Conservation (phyloP, 2,329 filamentous ascomycete genomes). For the Epichloe festucae region DNA sequence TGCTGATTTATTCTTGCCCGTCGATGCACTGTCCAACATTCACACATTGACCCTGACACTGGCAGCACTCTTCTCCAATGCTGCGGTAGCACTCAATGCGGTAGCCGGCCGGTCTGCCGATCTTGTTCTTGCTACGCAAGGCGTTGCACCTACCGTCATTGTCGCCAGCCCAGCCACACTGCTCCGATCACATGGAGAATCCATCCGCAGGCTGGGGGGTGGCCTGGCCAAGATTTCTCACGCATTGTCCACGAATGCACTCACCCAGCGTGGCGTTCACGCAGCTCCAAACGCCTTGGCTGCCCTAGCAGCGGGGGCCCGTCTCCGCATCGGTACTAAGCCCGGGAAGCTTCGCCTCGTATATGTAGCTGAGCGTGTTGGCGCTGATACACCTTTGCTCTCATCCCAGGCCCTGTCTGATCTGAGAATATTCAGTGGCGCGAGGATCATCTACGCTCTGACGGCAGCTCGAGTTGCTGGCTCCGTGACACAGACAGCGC, state of each 20-base stretch:
- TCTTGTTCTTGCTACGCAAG: conserved; percentile 58
- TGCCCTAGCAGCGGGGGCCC: conserved; percentile 39
- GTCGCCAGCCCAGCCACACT: conserved; percentile 66
- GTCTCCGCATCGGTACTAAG: conserved; percentile 44
- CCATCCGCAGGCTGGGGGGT: conserved; percentile 46
- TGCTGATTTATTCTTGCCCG: conserved; percentile 73
- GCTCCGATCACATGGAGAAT: conserved; percentile 50
- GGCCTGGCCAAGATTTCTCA: conserved; percentile 54
- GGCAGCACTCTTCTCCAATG: conserved; percentile 70
- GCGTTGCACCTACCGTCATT: conserved; percentile 69
- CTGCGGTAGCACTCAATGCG: conserved; percentile 78
- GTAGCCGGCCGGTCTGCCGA: conserved; percentile 64
- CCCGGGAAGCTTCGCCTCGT: conserved; percentile 70
- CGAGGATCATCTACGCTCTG: conserved; percentile 74
- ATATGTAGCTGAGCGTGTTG: conserved; percentile 63
- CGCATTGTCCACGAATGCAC: conserved; percentile 54
- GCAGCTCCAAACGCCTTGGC: conserved; percentile 39
- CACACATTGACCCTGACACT: conserved; percentile 73
- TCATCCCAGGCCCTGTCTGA: conserved; percentile 62
- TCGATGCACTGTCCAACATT: conserved; percentile 65
- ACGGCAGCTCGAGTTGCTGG: conserved; percentile 76
- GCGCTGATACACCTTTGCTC: conserved; percentile 48
- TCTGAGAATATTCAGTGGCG: conserved; percentile 66
- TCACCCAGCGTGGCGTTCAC: conserved; percentile 60
- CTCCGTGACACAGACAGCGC: conserved; percentile 72